Conservation (phyloP, 2,329 filamentous ascomycete species). For the Furcasterigmium furcatum region DNA sequence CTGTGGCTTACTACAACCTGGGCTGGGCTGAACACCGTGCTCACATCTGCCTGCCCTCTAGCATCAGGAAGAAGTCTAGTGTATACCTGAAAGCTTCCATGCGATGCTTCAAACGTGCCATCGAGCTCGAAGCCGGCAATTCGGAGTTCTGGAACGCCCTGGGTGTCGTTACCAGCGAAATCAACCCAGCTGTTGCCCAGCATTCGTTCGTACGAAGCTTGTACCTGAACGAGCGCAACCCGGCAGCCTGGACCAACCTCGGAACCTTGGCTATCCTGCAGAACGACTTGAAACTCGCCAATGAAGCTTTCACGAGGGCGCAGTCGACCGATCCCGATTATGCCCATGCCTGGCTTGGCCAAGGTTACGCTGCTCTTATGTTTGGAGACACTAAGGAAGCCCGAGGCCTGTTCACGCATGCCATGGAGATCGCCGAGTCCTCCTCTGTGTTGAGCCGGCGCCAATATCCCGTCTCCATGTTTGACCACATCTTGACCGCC, state of each 20-base stretch:
- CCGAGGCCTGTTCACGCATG: constrained; percentile 83
- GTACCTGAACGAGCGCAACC: constrained; percentile 86
- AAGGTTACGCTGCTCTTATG: constrained; percentile 79
- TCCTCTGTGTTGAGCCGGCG: constrained; percentile 70
- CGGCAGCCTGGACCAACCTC: constrained; percentile 86
- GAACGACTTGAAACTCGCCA: constrained; percentile 80
- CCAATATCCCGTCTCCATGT: constrained; percentile 76
- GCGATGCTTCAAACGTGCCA: constrained; percentile 89
- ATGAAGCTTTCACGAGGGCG: constrained; percentile 83
- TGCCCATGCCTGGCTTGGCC: constrained; percentile 89
- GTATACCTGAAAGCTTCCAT: constrained; percentile 78
- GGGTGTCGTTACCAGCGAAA: constrained; percentile 81
- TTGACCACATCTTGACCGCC: constrained; percentile 71
- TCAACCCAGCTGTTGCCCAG: constrained; percentile 86
- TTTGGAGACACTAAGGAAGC: constrained; percentile 75
- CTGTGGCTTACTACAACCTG: constrained; percentile 95
- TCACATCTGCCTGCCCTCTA: constrained; percentile 60
- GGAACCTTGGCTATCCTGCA: constrained; percentile 83
- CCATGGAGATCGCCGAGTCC: constrained; percentile 86
- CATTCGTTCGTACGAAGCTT: constrained; percentile 90
- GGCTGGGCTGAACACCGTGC: constrained; percentile 90
- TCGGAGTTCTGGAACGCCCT: constrained; percentile 96
- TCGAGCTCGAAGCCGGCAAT: constrained; percentile 92
- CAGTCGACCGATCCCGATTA: constrained; percentile 96
- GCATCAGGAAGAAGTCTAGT: constrained; percentile 54